Base-by-base conservation (phyloP, 2,329 filamentous ascomycete genomes). In the Curvularia hawaiiensis region DNA sequence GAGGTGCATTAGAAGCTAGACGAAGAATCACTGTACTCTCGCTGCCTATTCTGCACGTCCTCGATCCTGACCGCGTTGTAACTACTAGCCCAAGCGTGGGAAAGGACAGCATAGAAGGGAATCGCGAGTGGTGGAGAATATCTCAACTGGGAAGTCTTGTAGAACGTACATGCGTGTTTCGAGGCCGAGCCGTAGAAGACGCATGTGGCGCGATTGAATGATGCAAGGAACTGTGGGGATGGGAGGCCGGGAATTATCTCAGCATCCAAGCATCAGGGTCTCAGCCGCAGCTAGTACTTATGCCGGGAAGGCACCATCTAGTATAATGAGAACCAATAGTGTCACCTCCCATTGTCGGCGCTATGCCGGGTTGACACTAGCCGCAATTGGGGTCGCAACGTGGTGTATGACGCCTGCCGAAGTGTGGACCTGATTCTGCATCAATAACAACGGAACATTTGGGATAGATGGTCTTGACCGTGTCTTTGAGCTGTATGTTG, bases 41-140 rank as follows among this genome's bases (percentile, higher is more conserved):
- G 20, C 20, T 41, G 39, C 16, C n/a, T 43, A 14, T 8, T 12
- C 8, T n/a, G 33, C 2, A 56, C 5, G 2, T 56, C 54, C 5
- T 41, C 26, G 26, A 28, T 48, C 8, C 16, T 18, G 31, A 35
- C 18, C 18, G 26, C 31, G 24, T 52, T n/a, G 7, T 18, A 4
- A 41, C 20, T 41, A 20, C 39, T 14, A 3, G 35, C 24, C 53
- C 47, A 56, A 12, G 47, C 52, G 26, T 56, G 53, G 20, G 53
- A 52, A 11, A 52, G 48, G 8, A 56, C 51, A 11, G 48, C 48
- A 24, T 56, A 56, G 7, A 40, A n/a, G 14, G 53, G 53, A 14
- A 47, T 46, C 22, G 22, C 39, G 20, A 1, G 18, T n/a, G 18
- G 6, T n/a, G 20, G 22, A n/a, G 20, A 41, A 8, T 3, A n/a